A percentile compares a stretch with the other conserved stretches of the same genome.
These are phyloP conservation scores for Ustilago bromivora DNA, from an alignment of 1,284 basidiomycete species.

Conservation along the genomic window DNA sequence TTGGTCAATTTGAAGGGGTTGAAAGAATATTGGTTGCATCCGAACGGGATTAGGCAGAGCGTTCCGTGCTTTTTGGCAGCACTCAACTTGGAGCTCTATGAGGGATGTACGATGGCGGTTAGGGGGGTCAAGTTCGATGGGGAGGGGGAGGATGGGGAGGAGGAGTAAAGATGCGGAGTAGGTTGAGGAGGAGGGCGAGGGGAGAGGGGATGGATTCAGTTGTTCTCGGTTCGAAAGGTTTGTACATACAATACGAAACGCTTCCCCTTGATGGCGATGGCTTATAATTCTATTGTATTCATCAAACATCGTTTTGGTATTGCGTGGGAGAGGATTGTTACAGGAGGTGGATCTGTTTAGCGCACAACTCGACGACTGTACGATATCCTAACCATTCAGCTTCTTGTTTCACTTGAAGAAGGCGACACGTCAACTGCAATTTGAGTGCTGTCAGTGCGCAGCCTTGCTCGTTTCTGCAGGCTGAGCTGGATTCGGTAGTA, in stretches of 20 bases:
- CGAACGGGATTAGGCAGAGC: conserved; percentile 71
- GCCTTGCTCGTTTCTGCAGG: neutral
- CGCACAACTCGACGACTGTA: conserved; percentile 20
- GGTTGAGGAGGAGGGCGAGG: conserved; percentile 14
- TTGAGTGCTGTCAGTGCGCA: conserved; percentile 1
- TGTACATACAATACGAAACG: neutral
- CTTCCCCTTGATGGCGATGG: neutral
- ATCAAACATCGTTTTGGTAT: neutral
- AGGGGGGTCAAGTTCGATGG: conserved; percentile 17
- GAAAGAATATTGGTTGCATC: conserved; percentile 72
- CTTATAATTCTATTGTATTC: conserved; percentile 6
- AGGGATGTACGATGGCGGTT: conserved; percentile 54
- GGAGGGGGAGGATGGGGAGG: conserved; percentile 7
- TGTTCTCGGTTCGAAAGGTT: neutral
- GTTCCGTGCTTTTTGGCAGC: conserved; percentile 73
- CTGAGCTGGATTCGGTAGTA: neutral
- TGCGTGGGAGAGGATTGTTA: neutral
- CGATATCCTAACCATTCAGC: conserved; percentile 37
- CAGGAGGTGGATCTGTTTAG: conserved; percentile 6
- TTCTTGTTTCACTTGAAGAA: conserved; percentile 25
- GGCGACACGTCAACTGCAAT: conserved; percentile 14
- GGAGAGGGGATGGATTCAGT: neutral
- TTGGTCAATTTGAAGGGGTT: conserved; percentile 55
- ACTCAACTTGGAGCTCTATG: conserved; percentile 72
- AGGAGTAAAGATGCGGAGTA: neutral